These are phyloP conservation scores for Bretziella fagacearum DNA, from an alignment of 2,329 filamentous ascomycete species.

Conservation along the genomic window DNA sequence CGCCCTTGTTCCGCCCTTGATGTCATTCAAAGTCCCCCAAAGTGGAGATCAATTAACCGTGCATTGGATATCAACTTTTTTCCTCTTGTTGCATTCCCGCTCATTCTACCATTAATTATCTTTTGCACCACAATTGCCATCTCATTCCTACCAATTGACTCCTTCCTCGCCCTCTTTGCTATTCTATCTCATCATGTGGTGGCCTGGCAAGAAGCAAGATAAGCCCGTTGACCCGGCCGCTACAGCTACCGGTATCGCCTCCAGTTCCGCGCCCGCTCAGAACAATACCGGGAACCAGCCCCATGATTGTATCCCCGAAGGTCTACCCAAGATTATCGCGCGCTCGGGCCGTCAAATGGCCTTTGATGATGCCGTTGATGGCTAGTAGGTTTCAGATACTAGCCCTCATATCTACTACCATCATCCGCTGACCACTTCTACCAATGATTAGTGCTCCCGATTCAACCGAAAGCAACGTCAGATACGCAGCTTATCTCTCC, in stretches of 20 bases:
- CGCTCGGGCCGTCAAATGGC: constrained; percentile 47
- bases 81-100: no score
- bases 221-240: constrained; percentile 19
- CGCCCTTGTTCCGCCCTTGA: no score
- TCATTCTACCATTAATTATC: no score
- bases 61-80: no score
- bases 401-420: background rate
- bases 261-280: constrained; percentile 15
- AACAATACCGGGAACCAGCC: constrained; percentile 33
- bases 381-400: constrained; percentile 10
- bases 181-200: constrained; percentile 20
- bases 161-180: background rate
- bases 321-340: constrained; percentile 41
- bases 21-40: no score
- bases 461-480: constrained; percentile 67
- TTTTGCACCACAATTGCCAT: background rate
- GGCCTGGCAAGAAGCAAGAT: constrained; percentile 23
- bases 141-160: background rate
- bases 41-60: no score
- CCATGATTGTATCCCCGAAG: constrained; percentile 34
- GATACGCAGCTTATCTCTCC: constrained; percentile 84
- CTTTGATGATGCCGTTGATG: constrained; percentile 24
- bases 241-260: background rate
- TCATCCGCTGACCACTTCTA: background rate
- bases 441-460: constrained; percentile 34